Base-by-base conservation (phyloP, 139 green algal genomes). In the Tetraselmis chui region DNA sequence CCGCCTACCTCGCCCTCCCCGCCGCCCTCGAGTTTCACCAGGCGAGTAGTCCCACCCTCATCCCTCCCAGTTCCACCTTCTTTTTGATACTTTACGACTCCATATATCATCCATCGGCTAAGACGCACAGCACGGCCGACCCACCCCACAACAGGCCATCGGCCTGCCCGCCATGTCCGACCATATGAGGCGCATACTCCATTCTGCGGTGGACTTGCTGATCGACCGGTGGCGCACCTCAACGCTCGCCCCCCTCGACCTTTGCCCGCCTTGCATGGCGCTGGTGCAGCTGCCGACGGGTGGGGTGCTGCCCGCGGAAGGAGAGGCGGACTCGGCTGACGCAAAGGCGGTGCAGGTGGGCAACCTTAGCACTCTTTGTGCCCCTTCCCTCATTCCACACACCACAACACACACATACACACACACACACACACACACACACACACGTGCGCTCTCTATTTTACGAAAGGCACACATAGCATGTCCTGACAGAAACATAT, bases 301-400 rank as follows among this genome's bases (percentile, higher is more conserved):
- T 5, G 45, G 45, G 11, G 45, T 5, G 11, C 5, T 67, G 11
- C 45, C 45, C 45, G 11, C 45, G 5, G 45, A 5, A 5, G 45
- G 45, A 18, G 45, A 67, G 45, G 5, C 11, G 11, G 45, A 67
- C 11, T 94, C 91, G 0, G 81, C 89, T 2, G 89, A 92, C 32
- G 91, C 88, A 25, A 94, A 93, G 81, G 81, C 84, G 27, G 32
- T 94, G 2, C 91, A 94, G 88, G 89, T 89, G 27, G 31, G 81
- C 45, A 67, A 18, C 45, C 45, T 18, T 18, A 5, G 11, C 45
- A n/a, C n/a, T n/a, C n/a, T n/a, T n/a, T n/a, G n/a, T n/a, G 11
- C 45, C 45, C 45, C 45, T 18, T 18, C 45, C 45, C 45, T 18
- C 45, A 5, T 67, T 67, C 45, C 45, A 5, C 45, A 5, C 45